Evolutionary conservation across 805 yeast species (phyloP).

Genomic region (Starmerella apis): DNA sequence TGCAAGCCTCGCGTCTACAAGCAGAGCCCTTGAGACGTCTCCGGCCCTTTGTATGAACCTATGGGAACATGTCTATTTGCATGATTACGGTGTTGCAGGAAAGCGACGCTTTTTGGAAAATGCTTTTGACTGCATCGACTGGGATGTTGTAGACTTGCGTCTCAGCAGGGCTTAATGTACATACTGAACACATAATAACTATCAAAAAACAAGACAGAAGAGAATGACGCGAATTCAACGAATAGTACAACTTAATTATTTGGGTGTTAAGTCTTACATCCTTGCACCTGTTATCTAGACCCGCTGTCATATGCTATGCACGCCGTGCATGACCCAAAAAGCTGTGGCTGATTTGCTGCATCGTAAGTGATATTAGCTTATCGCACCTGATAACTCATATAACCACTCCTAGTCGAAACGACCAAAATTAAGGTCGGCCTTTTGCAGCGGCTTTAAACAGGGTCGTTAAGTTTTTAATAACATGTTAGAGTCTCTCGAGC

Average conservation of each 20-base stretch:
- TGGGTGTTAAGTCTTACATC: too few species aligned
- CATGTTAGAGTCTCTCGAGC: conserved; percentile 11
- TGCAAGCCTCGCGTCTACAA: conserved; percentile 11
- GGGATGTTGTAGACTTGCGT: conserved; percentile 41
- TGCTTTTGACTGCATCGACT: conserved; percentile 68
- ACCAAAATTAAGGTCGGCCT: not conserved
- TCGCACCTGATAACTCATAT: conserved; percentile 7
- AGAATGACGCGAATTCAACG: too few species aligned
- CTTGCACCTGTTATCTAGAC: too few species aligned
- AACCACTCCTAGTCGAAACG: not conserved
- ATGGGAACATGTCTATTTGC: conserved; percentile 78
- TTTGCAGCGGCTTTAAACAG: not conserved
- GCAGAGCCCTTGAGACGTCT: conserved; percentile 8
- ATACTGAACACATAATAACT: not conserved
- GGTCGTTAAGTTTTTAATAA: too few species aligned
- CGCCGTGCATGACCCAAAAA: not conserved
- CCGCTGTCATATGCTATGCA: too few species aligned
- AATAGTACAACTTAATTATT: too few species aligned
- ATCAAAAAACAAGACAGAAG: too few species aligned
- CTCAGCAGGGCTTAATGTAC: conserved; percentile 10
- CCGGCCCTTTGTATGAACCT: conserved; percentile 68
- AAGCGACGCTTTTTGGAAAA: conserved; percentile 61
- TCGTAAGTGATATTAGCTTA: conserved; percentile 3
- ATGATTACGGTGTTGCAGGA: conserved; percentile 76
- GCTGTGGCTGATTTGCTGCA: not conserved